Conservation (phyloP, 2,329 filamentous ascomycete species). For the Epichloe amarillans region DNA sequence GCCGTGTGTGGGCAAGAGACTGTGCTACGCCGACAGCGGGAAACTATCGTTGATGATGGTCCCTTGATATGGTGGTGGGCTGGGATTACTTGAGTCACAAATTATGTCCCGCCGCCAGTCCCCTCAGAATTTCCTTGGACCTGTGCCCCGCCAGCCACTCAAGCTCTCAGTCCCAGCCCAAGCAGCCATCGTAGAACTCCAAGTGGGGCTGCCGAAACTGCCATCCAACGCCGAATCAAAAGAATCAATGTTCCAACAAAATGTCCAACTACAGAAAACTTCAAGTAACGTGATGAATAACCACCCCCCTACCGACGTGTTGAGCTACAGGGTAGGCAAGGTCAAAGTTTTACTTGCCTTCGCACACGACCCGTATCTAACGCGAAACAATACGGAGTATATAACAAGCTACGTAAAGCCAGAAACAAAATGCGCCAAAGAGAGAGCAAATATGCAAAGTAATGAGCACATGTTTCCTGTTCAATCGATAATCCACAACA, state of each 20-base stretch:
- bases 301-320: no score
- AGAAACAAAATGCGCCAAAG: no score
- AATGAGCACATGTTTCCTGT: no score
- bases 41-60: not conserved
- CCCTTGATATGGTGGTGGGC: not conserved
- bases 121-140: conserved; percentile 4
- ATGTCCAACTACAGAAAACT: no score
- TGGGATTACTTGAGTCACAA: conserved; percentile 4
- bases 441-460: not conserved
- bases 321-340: not conserved
- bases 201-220: not conserved
- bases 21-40: not conserved
- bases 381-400: not conserved
- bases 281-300: no score
- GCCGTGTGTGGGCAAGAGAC: not conserved
- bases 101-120: not conserved
- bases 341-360: not conserved
- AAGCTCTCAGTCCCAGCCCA: no score
- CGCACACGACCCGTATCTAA: no score
- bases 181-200: not conserved
- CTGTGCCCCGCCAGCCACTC: conserved; percentile 4
- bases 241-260: no score
- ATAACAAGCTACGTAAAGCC: not conserved
- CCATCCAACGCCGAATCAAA: no score
- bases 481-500: no score